phyloP scores from a whole-genome alignment of 495 filamentous ascomycete species.

The Glutinoglossum americanum region DNA sequence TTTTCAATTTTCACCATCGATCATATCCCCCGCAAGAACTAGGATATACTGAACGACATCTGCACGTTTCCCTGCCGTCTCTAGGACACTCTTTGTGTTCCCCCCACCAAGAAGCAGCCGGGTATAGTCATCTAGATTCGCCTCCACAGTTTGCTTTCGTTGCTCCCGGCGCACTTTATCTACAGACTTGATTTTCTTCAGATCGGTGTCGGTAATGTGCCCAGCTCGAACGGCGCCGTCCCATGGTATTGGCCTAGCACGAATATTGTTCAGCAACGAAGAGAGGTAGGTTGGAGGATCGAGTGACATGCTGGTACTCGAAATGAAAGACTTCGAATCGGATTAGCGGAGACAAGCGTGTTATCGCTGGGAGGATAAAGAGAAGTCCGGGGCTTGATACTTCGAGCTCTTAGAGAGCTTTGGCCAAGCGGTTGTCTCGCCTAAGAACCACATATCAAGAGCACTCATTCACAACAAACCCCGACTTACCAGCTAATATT shows the following conservation, averaged over 20 bases:
- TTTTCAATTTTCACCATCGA: conserved; percentile 38
- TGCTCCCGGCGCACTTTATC: conserved; percentile 89
- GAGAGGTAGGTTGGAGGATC: conserved; percentile 79
- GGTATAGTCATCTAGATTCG: conserved; percentile 55
- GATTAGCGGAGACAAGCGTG: background rate
- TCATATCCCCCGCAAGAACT: conserved; percentile 68
- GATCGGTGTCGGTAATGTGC: conserved; percentile 81
- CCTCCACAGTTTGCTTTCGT: conserved; percentile 58
- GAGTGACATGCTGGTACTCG: conserved; percentile 43
- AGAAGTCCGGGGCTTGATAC: background rate
- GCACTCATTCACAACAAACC: too few relatives aligned
- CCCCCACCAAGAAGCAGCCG: conserved; percentile 55
- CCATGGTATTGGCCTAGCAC: conserved; percentile 87
- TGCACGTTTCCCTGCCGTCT: conserved; percentile 51
- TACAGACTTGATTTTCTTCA: conserved; percentile 91
- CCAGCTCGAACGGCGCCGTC: conserved; percentile 87
- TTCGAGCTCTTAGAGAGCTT: background rate
- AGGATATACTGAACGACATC: conserved; percentile 92
- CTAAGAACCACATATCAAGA: too few relatives aligned
- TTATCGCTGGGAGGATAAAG: background rate
- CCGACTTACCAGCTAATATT: too few relatives aligned
- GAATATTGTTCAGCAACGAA: conserved; percentile 86
- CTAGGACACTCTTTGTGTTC: conserved; percentile 54
- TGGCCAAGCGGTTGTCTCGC: background rate
- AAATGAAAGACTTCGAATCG: background rate